Percentiles rank a stretch among this genome's conserved stretches.
phyloP scores from a whole-genome alignment of 2,329 filamentous ascomycete species.

The Dendryphion nanum region DNA sequence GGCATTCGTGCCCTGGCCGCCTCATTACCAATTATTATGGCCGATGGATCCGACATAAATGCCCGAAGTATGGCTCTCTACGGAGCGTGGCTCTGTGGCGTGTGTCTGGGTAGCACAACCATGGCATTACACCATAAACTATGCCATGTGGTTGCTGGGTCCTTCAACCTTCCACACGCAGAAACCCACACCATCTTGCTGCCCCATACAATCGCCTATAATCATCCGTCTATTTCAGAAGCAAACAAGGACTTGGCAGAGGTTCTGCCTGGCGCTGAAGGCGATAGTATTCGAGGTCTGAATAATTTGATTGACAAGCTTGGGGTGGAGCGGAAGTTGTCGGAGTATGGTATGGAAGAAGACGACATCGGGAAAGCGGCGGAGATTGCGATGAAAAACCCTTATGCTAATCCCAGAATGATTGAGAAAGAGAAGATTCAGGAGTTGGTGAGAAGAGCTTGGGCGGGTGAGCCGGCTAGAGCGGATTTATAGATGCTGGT shows the following conservation, averaged over 20 bases:
- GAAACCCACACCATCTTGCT: slow-evolving; percentile 65
- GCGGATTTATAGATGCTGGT: slow-evolving; percentile 49
- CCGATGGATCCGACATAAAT: slow-evolving; percentile 42
- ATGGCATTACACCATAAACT: slow-evolving; percentile 69
- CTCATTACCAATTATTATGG: slow-evolving; percentile 54
- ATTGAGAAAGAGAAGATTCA: slow-evolving; percentile 53
- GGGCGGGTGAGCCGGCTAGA: slow-evolving; percentile 58
- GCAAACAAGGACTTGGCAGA: slow-evolving; percentile 54
- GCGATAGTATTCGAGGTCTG: slow-evolving; percentile 58
- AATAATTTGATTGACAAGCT: slow-evolving; percentile 57
- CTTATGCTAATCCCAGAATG: slow-evolving; percentile 59
- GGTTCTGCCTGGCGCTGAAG: slow-evolving; percentile 56
- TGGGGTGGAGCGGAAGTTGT: slow-evolving; percentile 53
- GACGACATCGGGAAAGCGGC: slow-evolving; percentile 60
- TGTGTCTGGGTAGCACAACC: slow-evolving; percentile 57
- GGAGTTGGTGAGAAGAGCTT: slow-evolving; percentile 53
- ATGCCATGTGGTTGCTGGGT: slow-evolving; percentile 63
- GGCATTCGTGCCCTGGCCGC: slow-evolving; percentile 54
- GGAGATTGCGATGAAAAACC: slow-evolving; percentile 57
- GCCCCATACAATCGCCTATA: slow-evolving; percentile 63
- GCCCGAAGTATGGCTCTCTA: slow-evolving; percentile 48
- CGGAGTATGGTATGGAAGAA: slow-evolving; percentile 59
- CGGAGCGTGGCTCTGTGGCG: slow-evolving; percentile 65
- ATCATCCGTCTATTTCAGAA: slow-evolving; percentile 54
- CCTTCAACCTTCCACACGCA: slow-evolving; percentile 63